Base-by-base conservation (phyloP, 225 moss, liverwort and hornwort species). In the Physcomitrellopsis africana region DNA sequence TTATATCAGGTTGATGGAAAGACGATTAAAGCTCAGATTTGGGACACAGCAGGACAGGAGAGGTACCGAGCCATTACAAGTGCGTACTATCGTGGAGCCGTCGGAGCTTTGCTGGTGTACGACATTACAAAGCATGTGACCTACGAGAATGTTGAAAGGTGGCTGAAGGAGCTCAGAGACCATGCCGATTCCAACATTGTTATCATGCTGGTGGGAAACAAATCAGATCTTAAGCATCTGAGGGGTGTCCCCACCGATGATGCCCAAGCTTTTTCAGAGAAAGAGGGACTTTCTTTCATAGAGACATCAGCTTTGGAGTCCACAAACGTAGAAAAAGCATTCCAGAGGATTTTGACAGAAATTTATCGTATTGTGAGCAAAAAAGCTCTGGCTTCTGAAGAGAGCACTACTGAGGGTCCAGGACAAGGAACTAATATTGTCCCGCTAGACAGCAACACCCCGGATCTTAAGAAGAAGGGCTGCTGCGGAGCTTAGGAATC, bases 381-480 rank as follows among this genome's bases (percentile, higher is more conserved):
- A 2, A 37, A 37, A 37, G 32, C 32, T 37, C 4, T 37, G 4
- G 32, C 32, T 37, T 37, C 32, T 37, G 32, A 37, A 7, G 32
- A 37, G 32, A 37, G 32, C 32, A 37, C 32, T 5, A 37, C 32
- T 37, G 32, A 37, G 32, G 32, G 32, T 37, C 32, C 32, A 37
- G 86, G 89, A 13, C 78, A 84, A 78, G 89, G 89, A 43, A 81
- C 81, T 63, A 82, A 79, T 14, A 86, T 89, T 8, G 72, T 72
- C 0, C 72, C 72, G 7, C 47, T 72, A 19, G 72, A 72, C 47
- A 72, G 22, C 45, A 72, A 72, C 15, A 10, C 45, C 5, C 72
- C 60, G 5, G 60, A 60, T 24, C 22, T 60, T 11, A 72, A 72
- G 60, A 60, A 72, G 59, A 72, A 72, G 24, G 72, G 72, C 13